A percentile compares a stretch with the other conserved stretches of the same genome.
Conservation (phyloP, 257 asterid species). For the Solanum verrucosum region DNA sequence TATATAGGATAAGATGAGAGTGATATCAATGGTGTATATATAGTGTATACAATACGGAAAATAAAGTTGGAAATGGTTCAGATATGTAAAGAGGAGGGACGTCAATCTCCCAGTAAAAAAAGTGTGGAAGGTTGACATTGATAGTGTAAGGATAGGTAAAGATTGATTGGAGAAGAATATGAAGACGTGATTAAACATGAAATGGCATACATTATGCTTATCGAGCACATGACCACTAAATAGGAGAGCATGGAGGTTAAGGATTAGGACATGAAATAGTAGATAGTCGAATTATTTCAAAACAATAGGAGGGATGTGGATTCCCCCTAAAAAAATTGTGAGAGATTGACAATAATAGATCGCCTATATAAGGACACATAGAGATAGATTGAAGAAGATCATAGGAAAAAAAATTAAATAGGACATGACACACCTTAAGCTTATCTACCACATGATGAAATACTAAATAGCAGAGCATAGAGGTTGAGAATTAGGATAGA, state of each 20-base stretch:
- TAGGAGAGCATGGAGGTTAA: background rate
- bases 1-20: background rate
- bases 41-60: background rate
- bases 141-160: background rate
- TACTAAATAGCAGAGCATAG: background rate
- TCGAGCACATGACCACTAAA: background rate
- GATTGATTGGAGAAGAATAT: background rate
- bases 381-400: background rate
- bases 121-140: background rate
- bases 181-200: background rate
- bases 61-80: background rate
- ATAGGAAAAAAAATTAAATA: too few species aligned
- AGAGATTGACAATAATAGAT: background rate
- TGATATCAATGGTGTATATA: background rate
- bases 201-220: background rate
- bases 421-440: background rate
- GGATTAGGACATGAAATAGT: background rate
- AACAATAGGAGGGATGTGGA: too few species aligned
- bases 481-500: background rate
- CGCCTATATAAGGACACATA: background rate
- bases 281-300: background rate
- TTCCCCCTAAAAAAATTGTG: accelerated
- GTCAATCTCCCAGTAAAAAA: background rate
- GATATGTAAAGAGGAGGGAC: background rate
- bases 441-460: background rate